Percentiles rank a stretch among this genome's conserved stretches.
phyloP scores from a whole-genome alignment of 2,329 filamentous ascomycete species.

The Fusarium concolor region DNA sequence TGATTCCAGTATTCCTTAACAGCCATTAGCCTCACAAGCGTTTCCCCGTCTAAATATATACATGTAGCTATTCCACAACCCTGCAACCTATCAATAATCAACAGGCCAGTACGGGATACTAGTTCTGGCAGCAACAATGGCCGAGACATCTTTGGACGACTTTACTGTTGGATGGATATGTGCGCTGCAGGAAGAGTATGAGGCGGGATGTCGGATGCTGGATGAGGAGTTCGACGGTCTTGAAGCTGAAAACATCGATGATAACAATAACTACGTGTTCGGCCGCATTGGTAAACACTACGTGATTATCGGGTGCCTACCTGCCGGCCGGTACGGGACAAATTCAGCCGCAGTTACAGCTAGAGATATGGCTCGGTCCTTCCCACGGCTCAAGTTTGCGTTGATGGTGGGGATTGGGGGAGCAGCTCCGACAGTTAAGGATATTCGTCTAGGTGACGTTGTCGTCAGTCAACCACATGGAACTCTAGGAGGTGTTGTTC shows the following conservation, averaged over 20 bases:
- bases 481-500: constrained; percentile 33
- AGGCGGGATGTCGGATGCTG: background rate
- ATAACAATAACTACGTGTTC: background rate
- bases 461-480: constrained; percentile 40
- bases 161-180: background rate
- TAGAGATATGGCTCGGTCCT: background rate
- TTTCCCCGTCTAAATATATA: too few relatives aligned
- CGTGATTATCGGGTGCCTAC: background rate
- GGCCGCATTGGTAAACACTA: background rate
- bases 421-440: background rate
- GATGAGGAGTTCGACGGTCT: background rate
- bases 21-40: too few relatives aligned
- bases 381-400: background rate
- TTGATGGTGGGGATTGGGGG: background rate
- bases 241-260: background rate
- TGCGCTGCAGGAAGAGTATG: background rate
- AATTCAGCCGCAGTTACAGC: background rate
- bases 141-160: background rate
- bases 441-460: constrained; percentile 36
- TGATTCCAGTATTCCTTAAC: too few relatives aligned
- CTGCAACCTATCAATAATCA: too few relatives aligned
- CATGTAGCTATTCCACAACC: too few relatives aligned
- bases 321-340: background rate
- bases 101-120: too few relatives aligned
- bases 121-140: background rate